Evolutionary conservation across 2,329 filamentous ascomycete species (phyloP).

Genomic region (Akanthomyces muscarius): DNA sequence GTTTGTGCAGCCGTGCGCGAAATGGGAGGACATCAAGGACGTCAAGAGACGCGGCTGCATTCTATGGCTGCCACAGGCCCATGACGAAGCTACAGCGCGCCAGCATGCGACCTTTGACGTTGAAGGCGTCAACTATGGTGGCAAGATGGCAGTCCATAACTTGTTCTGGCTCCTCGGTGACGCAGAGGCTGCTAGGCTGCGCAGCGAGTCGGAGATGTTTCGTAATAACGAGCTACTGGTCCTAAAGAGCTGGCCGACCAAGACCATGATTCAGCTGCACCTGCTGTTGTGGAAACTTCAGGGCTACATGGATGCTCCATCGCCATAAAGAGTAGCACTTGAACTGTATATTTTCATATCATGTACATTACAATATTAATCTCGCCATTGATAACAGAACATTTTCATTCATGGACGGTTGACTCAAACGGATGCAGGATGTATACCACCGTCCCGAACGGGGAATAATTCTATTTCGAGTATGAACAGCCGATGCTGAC

Average conservation of each 20-base stretch:
- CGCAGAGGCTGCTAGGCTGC: constrained; percentile 40
- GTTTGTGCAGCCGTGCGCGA: constrained; percentile 36
- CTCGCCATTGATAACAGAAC: neutral
- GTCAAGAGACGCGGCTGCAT: constrained; percentile 42
- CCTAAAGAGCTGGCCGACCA: constrained; percentile 35
- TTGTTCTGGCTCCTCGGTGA: constrained; percentile 47
- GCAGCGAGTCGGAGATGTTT: constrained; percentile 31
- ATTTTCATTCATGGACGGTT: neutral
- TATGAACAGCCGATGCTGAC: constrained; percentile 4
- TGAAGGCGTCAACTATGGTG: constrained; percentile 29
- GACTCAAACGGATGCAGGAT: neutral
- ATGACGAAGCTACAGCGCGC: constrained; percentile 24
- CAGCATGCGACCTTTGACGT: constrained; percentile 46
- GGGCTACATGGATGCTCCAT: constrained; percentile 41
- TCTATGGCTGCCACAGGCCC: constrained; percentile 36
- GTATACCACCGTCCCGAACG: neutral
- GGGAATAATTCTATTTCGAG: neutral
- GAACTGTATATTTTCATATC: neutral
- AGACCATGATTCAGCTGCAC: constrained; percentile 42
- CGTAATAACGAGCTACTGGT: constrained; percentile 39
- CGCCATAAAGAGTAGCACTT: neutral
- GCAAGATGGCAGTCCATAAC: constrained; percentile 50
- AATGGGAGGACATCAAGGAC: constrained; percentile 41
- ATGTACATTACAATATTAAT: neutral
- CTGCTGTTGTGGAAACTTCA: constrained; percentile 55